Evolutionary conservation across 768 basidiomycete genomes (phyloP).

Genomic region (Termitomyces sp.): DNA sequence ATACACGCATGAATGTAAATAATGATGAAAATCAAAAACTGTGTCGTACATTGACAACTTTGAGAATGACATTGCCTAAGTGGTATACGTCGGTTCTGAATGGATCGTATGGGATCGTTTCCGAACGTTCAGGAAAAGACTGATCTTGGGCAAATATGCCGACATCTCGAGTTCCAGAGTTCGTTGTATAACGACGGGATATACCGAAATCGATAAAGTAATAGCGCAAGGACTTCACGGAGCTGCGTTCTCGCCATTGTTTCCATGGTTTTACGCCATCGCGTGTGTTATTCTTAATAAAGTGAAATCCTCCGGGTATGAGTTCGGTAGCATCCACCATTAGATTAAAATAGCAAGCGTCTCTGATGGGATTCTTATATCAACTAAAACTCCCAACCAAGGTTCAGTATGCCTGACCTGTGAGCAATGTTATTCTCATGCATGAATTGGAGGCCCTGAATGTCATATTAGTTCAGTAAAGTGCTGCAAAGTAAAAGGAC

Average conservation of each 20-base stretch:
- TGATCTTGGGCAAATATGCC: constrained; percentile 34
- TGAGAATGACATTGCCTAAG: constrained; percentile 25
- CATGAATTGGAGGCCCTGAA: constrained; percentile 18
- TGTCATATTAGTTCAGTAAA: neutral
- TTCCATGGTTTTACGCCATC: constrained; percentile 11
- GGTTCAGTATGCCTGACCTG: constrained; percentile 4
- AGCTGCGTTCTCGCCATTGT: constrained; percentile 19
- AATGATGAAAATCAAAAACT: too few species aligned
- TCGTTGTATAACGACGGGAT: constrained; percentile 19
- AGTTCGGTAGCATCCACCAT: constrained; percentile 27
- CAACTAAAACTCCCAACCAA: neutral
- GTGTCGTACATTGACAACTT: neutral
- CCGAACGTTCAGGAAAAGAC: constrained; percentile 28
- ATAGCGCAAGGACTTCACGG: constrained; percentile 24
- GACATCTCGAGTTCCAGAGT: constrained; percentile 17
- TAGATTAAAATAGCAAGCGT: constrained; percentile 6
- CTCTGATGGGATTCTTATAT: too few species aligned
- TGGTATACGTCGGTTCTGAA: constrained; percentile 40
- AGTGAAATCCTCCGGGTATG: constrained; percentile 20
- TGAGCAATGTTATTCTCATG: constrained; percentile 17
- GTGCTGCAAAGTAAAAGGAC: neutral
- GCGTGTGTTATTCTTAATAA: constrained; percentile 3
- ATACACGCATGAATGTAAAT: neutral
- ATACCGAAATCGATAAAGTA: constrained; percentile 34
- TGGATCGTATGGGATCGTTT: constrained; percentile 22